A percentile compares a stretch with the other conserved stretches of the same genome.
Evolutionary conservation across 192 early-diverging fungal species (phyloP).

Genomic region (Coemansia asiatica): DNA sequence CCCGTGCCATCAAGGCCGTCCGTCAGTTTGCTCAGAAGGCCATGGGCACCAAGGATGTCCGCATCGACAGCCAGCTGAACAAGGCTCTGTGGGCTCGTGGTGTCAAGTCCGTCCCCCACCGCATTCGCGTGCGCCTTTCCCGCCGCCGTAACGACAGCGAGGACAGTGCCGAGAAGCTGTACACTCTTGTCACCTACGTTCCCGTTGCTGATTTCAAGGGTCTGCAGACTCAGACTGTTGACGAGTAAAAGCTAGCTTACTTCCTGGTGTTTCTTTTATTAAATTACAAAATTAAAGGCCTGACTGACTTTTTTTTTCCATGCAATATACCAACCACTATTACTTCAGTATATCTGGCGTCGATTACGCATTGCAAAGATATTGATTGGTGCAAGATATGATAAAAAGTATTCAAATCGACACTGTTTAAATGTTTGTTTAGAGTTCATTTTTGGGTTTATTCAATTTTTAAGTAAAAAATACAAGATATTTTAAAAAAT

Average conservation of each 20-base stretch:
- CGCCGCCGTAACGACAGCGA: conserved; percentile 98
- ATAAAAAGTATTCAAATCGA: no score
- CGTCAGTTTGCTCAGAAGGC: conserved; percentile 84
- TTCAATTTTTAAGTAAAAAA: not conserved
- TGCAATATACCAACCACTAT: not conserved
- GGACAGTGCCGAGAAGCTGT: conserved; percentile 95
- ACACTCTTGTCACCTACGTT: conserved; percentile 90
- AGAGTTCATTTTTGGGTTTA: not conserved
- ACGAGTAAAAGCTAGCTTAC: conserved; percentile 52
- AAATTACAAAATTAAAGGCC: not conserved
- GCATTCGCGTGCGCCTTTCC: conserved; percentile 91
- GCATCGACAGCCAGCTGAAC: conserved; percentile 94
- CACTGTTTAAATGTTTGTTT: no score
- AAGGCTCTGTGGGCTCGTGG: conserved; percentile 92
- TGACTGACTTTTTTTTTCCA: no score
- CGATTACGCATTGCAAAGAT: no score
- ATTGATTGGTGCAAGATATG: no score
- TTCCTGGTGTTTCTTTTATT: not conserved
- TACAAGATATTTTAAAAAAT: not conserved
- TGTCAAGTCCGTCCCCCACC: conserved; percentile 91
- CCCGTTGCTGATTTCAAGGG: conserved; percentile 89
- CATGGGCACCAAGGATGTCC: conserved; percentile 97
- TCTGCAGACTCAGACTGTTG: conserved; percentile 67
- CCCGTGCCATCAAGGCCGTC: conserved; percentile 92
- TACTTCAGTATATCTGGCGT: no score